Evolutionary conservation across 805 yeast species (phyloP).

Genomic region (Hanseniaspora pseudoguilliermondii): DNA sequence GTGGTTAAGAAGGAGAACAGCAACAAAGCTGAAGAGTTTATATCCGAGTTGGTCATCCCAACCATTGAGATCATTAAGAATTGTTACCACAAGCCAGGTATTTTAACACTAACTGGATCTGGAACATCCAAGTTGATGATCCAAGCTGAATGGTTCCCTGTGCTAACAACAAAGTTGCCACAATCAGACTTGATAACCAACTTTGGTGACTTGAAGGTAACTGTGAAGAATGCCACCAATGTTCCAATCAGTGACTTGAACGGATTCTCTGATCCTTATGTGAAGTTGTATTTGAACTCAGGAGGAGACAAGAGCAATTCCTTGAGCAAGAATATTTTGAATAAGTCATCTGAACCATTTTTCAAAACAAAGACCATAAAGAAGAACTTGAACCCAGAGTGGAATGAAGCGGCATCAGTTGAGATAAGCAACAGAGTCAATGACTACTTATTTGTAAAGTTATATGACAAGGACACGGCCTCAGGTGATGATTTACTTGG

Average conservation of each 20-base stretch:
- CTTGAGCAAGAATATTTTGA: constrained; percentile 25
- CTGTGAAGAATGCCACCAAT: constrained; percentile 49
- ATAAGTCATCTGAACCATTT: constrained; percentile 35
- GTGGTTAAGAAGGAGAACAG: constrained; percentile 42
- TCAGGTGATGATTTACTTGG: constrained; percentile 77
- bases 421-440: constrained; percentile 50
- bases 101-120: constrained; percentile 42
- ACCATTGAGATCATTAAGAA: constrained; percentile 52
- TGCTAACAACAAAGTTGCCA: constrained; percentile 48
- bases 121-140: constrained; percentile 42
- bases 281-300: constrained; percentile 48
- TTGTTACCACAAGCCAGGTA: constrained; percentile 50
- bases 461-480: constrained; percentile 90
- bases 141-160: constrained; percentile 70
- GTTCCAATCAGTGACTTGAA: constrained; percentile 78
- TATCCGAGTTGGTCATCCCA: constrained; percentile 54
- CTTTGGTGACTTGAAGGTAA: constrained; percentile 56
- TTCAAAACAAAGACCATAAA: constrained; percentile 69
- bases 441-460: constrained; percentile 43
- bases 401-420: constrained; percentile 59
- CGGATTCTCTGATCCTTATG: constrained; percentile 90
- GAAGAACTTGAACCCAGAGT: constrained; percentile 80
- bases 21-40: constrained; percentile 42
- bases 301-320: constrained; percentile 34
- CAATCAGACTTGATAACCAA: constrained; percentile 62